Evolutionary conservation across 2,329 filamentous ascomycete genomes (phyloP).

Genomic region (Neopestalotiopsis sp.): DNA sequence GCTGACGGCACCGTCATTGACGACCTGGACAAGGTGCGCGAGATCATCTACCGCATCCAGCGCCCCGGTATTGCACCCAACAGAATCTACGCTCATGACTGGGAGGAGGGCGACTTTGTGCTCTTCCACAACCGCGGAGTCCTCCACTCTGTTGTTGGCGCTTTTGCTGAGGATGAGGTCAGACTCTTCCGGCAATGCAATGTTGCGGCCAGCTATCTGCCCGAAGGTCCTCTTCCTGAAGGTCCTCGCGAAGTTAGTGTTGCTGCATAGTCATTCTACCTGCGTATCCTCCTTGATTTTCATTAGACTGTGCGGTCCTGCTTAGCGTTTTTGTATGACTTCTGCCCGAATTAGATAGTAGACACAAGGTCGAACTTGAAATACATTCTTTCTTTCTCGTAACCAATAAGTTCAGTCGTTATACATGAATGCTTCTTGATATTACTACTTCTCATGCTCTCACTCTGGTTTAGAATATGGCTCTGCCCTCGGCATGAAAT

Average conservation of each 20-base stretch:
- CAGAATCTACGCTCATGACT: slow-evolving; percentile 75
- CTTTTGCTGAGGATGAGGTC: slow-evolving; percentile 75
- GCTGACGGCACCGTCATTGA: slow-evolving; percentile 71
- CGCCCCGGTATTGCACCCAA: slow-evolving; percentile 72
- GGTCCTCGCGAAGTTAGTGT: slow-evolving; percentile 42
- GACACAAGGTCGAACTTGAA: background rate
- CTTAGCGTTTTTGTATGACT: background rate
- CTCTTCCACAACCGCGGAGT: slow-evolving; percentile 81
- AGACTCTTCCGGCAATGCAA: slow-evolving; percentile 81
- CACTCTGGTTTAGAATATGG: slow-evolving; percentile 7
- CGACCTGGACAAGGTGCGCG: slow-evolving; percentile 68
- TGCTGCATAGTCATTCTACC: background rate
- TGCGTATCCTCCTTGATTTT: background rate
- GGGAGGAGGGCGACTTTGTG: slow-evolving; percentile 77
- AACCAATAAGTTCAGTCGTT: background rate
- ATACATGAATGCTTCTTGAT: background rate
- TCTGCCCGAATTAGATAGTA: background rate
- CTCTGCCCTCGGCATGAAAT: slow-evolving; percentile 12
- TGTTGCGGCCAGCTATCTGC: slow-evolving; percentile 67
- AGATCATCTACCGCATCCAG: slow-evolving; percentile 72
- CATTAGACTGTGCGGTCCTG: background rate
- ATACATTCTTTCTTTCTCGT: background rate
- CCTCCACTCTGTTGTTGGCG: slow-evolving; percentile 76
- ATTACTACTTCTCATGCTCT: background rate
- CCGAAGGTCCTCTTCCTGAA: slow-evolving; percentile 57